Conservation (phyloP, 805 yeast species). For the Spathaspora gorwiae region DNA sequence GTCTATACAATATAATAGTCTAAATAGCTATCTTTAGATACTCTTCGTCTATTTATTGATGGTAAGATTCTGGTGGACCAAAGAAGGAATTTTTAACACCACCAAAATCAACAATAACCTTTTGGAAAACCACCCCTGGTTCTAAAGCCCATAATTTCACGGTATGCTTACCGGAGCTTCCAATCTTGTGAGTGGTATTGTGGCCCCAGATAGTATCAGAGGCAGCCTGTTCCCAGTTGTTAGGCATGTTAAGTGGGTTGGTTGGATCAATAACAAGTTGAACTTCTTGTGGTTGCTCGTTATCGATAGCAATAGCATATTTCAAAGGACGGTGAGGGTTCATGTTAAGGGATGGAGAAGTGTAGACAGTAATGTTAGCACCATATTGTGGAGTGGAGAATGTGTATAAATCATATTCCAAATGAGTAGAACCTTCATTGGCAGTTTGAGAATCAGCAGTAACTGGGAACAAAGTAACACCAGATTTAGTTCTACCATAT, state of each 20-base stretch:
- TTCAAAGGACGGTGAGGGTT: slow-evolving; percentile 15
- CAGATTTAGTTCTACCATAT: slow-evolving; percentile 13
- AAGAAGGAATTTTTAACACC: slow-evolving; percentile 12
- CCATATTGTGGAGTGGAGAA: slow-evolving; percentile 9
- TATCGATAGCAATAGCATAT: slow-evolving; percentile 20
- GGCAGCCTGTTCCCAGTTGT: slow-evolving; percentile 13
- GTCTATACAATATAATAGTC: too few species aligned
- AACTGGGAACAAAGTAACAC: slow-evolving; percentile 13
- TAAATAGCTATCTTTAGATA: too few species aligned
- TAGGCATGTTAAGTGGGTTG: slow-evolving; percentile 11
- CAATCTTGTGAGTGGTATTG: slow-evolving; percentile 11
- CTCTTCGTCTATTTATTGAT: neutral
- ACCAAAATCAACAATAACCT: slow-evolving; percentile 14
- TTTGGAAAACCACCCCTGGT: slow-evolving; percentile 11
- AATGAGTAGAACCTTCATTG: slow-evolving; percentile 6
- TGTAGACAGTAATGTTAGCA: slow-evolving; percentile 11
- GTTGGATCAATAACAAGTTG: slow-evolving; percentile 13
- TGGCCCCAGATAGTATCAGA: slow-evolving; percentile 10
- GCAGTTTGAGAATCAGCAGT: slow-evolving; percentile 10
- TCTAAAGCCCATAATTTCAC: slow-evolving; percentile 13
- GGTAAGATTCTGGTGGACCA: slow-evolving; percentile 16
- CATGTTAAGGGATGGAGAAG: slow-evolving; percentile 18
- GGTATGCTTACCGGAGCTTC: slow-evolving; percentile 9
- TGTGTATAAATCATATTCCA: slow-evolving; percentile 14
- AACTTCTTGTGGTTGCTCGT: slow-evolving; percentile 13